Base-by-base conservation (phyloP, 768 basidiomycete genomes). In the Lenzites betulinus region DNA sequence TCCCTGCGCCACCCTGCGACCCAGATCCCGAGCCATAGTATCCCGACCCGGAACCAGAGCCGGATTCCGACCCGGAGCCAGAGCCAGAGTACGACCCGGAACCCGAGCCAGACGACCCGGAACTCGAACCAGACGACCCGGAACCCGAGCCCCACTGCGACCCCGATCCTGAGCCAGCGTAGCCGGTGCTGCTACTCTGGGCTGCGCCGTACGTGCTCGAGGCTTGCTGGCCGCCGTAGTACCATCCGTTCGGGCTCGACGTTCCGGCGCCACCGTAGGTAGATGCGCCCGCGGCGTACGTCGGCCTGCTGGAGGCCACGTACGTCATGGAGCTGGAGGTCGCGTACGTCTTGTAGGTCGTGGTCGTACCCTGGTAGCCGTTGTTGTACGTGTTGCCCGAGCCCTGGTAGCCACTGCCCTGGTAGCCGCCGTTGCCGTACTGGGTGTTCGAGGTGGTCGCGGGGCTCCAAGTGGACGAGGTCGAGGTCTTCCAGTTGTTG, bases 151-250 rank as follows among this genome's bases (percentile, higher is more conserved):
- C n/a, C n/a, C n/a, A n/a, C n/a, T n/a, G n/a, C n/a, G n/a, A n/a
- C n/a, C n/a, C n/a, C n/a, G n/a, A n/a, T n/a, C n/a, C n/a, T n/a
- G n/a, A n/a, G n/a, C n/a, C n/a, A 30, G 25, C 49, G 49, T 44
- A 54, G 3, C 54, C 20, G 12, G 44, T 20, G 52, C 52, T 33
- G 35, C 55, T 49, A n/a, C n/a, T n/a, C n/a, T n/a, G n/a, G n/a
- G n/a, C n/a, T n/a, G n/a, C n/a, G n/a, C n/a, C n/a, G n/a, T n/a
- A 33, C 28, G 56, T 58, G 56, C 46, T 58, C 48, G 56, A 50
- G 48, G 48, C 50, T 12, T n/a, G 56, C 18, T 46, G 44, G 23
- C 7, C 38, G 15, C 38, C 15, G 7, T 7, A 18, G 7, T 13
- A 22, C n/a, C n/a, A n/a, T n/a, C n/a, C n/a, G n/a, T n/a, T n/a